These are phyloP conservation scores for Neonectria sp. DNA, from an alignment of 2,329 filamentous ascomycete species.

Conservation along the genomic window DNA sequence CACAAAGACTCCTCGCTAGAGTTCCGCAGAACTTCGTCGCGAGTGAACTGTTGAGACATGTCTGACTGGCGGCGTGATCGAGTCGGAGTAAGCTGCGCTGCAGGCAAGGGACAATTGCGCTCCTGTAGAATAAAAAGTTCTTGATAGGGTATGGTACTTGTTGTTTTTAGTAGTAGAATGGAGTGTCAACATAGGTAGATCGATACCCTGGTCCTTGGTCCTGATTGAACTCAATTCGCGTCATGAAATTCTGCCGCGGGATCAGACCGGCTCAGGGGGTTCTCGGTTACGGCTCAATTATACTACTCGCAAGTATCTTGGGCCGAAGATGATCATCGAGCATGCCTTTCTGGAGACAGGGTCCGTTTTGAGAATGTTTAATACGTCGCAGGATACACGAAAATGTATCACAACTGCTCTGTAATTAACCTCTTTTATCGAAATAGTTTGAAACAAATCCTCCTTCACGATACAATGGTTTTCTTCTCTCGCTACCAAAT, in stretches of 20 bases:
- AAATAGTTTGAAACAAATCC: not conserved
- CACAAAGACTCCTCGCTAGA: slow-evolving; percentile 82
- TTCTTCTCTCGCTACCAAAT: slow-evolving; percentile 14
- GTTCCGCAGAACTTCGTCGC: slow-evolving; percentile 54
- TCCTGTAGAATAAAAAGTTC: not conserved
- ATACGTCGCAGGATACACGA: not conserved
- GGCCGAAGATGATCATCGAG: too few species aligned
- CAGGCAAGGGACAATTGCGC: not conserved
- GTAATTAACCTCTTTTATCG: not conserved
- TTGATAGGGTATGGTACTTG: not conserved
- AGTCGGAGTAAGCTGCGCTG: not conserved
- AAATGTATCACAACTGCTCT: not conserved
- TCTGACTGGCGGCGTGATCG: not conserved
- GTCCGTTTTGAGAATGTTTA: not conserved
- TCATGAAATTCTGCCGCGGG: slow-evolving; percentile 10
- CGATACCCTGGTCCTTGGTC: too few species aligned
- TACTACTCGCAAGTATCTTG: not conserved
- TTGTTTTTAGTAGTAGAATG: too few species aligned
- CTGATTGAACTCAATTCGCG: too few species aligned
- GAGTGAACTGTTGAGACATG: not conserved
- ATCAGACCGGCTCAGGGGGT: not conserved
- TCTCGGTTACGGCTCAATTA: slow-evolving; percentile 11
- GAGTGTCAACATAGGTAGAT: too few species aligned
- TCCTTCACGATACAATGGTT: not conserved
- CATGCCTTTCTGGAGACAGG: not conserved